phyloP scores from a whole-genome alignment of 345 rosid species.

The Brassica carinata region DNA sequence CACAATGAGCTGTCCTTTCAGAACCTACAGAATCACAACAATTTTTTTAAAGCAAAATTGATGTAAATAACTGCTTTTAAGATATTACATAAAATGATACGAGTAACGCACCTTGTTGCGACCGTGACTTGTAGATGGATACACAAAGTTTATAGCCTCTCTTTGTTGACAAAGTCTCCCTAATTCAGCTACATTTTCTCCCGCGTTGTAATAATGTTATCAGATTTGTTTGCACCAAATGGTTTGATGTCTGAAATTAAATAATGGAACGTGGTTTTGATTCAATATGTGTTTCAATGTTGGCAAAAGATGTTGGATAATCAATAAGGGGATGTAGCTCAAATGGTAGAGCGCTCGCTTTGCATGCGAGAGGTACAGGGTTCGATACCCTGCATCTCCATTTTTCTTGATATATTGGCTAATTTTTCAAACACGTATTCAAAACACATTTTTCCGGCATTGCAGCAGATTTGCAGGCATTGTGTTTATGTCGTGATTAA shows the following conservation, averaged over 20 bases:
- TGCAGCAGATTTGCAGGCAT: background rate
- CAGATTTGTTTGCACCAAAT: too few species aligned
- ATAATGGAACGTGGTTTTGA: too few species aligned
- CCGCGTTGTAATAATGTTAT: too few species aligned
- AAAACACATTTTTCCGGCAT: background rate
- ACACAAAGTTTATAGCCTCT: conserved; percentile 52
- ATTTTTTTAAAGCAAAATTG: background rate
- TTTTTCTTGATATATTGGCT: too few species aligned
- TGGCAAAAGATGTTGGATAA: too few species aligned
- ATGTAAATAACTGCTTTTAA: background rate
- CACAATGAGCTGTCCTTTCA: conserved; percentile 78
- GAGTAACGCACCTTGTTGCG: conserved; percentile 60
- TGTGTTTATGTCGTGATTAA: background rate
- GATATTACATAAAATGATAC: background rate
- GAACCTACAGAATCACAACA: conserved; percentile 46
- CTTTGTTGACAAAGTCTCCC: conserved; percentile 59
- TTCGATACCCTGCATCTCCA: conserved; percentile 15
- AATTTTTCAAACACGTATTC: too few species aligned
- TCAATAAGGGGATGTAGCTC: conserved; percentile 7
- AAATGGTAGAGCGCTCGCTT: conserved; percentile 19
- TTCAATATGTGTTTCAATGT: too few species aligned
- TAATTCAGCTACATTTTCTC: conserved; percentile 61
- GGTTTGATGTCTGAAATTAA: too few species aligned
- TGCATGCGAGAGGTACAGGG: conserved; percentile 25
- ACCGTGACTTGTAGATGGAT: conserved; percentile 44